These are phyloP conservation scores for Tetratostichococcus sp. DNA, from an alignment of 139 green algal species.

Conservation along the genomic window DNA sequence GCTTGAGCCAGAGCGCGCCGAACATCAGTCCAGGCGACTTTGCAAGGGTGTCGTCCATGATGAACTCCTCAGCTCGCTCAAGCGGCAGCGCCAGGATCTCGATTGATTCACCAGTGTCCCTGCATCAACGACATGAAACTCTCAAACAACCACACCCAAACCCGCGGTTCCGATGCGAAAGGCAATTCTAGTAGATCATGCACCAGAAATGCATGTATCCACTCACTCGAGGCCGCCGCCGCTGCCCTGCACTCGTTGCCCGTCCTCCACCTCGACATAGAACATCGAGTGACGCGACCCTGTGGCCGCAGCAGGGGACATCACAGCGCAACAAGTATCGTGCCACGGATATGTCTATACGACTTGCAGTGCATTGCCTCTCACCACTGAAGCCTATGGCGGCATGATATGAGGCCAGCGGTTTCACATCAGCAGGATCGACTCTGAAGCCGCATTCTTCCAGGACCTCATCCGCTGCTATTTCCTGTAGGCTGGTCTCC, in stretches of 20 bases:
- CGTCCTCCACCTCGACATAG: constrained; percentile 66
- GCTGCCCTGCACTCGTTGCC: constrained; percentile 26
- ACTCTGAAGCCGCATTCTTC: constrained; percentile 70
- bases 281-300: constrained; percentile 57
- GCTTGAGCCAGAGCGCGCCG: constrained; percentile 55
- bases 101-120: constrained; percentile 70
- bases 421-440: constrained; percentile 28
- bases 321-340: too few relatives aligned
- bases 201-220: background rate
- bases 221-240: constrained; percentile 24
- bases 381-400: constrained; percentile 47
- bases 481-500: constrained; percentile 45
- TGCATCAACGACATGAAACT: constrained; percentile 8
- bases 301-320: too few relatives aligned
- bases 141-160: too few relatives aligned
- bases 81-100: constrained; percentile 81
- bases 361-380: too few relatives aligned
- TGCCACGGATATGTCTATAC: too few relatives aligned
- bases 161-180: too few relatives aligned
- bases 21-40: constrained; percentile 73
- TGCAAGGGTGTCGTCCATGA: constrained; percentile 46
- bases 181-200: too few relatives aligned
- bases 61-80: constrained; percentile 38
- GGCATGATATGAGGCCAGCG: constrained; percentile 39
- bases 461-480: constrained; percentile 50